Base-by-base conservation (phyloP, 352 stramenopile genomes). In the Aphanomyces invadans region DNA sequence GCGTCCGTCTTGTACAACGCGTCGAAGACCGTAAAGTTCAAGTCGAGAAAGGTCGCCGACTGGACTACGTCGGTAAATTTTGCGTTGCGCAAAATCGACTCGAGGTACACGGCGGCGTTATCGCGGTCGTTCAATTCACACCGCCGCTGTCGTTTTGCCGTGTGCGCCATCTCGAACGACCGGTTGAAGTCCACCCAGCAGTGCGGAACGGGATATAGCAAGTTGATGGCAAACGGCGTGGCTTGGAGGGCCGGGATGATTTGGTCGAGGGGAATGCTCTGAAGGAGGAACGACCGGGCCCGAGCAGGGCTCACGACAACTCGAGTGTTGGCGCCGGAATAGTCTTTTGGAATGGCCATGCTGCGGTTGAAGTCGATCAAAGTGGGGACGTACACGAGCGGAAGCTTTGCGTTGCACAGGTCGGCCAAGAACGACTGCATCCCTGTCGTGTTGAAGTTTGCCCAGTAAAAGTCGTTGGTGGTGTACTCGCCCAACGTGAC, bases 151-250 rank as follows among this genome's bases (percentile, higher is more conserved):
- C 60, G 60, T 25, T 29, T 15, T 21, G 19, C 2, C 11, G 60
- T 67, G 32, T 57, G 60, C 12, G 60, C 60, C 31, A 67, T 23
- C 33, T 67, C 60, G 38, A 67, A 67, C 28, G 39, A 39, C 3
- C 31, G 38, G 49, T 67, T 67, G 7, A 67, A 67, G 26, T 67
- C 60, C 11, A 67, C 60, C 60, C 60, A 67, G n/a, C 60, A 67
- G 21, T 67, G 25, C 42, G 42, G 60, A 11, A 44, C 45, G 10
- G 21, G 33, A 32, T 51, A 39, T 12, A 15, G 4, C 19, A 57
- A 38, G 1, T 39, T 39, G 17, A 26, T 7, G 25, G 19, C 23
- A 33, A 57, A 29, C 11, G 49, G 9, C 49, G 29, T 23, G 11
- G 11, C n/a, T 29, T 28, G 25, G 17, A 57, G 12, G 0, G 21